Evolutionary conservation across 805 yeast genomes (phyloP).

Genomic region (Yamadazyma olivae): DNA sequence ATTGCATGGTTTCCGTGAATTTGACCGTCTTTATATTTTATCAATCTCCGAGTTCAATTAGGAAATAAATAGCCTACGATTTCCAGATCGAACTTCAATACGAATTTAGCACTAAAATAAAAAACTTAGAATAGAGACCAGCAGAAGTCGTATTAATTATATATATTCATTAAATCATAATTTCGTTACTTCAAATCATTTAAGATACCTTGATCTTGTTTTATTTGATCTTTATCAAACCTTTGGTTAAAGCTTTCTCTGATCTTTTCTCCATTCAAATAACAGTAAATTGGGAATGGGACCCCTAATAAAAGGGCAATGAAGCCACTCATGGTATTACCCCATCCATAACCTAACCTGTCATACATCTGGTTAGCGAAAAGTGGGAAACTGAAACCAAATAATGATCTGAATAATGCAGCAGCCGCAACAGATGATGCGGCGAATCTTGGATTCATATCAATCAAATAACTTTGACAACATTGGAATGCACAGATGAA

Average conservation of each 20-base stretch:
- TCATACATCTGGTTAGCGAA: slow-evolving; percentile 59
- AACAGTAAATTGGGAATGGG: slow-evolving; percentile 65
- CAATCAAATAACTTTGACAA: slow-evolving; percentile 67
- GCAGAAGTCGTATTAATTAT: too few species aligned
- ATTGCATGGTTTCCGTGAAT: too few species aligned
- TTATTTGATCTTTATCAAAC: slow-evolving; percentile 43
- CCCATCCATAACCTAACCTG: slow-evolving; percentile 66
- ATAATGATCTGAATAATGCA: slow-evolving; percentile 60
- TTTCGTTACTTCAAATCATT: slow-evolving; percentile 3
- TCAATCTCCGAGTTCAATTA: too few species aligned
- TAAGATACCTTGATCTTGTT: slow-evolving; percentile 7
- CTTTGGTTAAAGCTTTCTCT: slow-evolving; percentile 57
- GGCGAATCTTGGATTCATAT: slow-evolving; percentile 63
- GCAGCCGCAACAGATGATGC: slow-evolving; percentile 72
- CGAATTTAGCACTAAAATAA: too few species aligned
- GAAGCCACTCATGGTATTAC: slow-evolving; percentile 59
- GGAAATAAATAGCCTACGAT: too few species aligned
- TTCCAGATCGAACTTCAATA: too few species aligned
- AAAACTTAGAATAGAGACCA: too few species aligned
- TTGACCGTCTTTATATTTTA: too few species aligned
- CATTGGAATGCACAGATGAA: slow-evolving; percentile 64
- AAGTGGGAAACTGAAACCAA: slow-evolving; percentile 70
- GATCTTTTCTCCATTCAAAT: slow-evolving; percentile 53
- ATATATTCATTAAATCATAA: too few species aligned
- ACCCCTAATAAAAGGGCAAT: slow-evolving; percentile 56